Evolutionary conservation across 257 asterid species (phyloP), one percentile per base, ranked within the genome.

Genomic region (Fraxinus excelsior): DNA sequence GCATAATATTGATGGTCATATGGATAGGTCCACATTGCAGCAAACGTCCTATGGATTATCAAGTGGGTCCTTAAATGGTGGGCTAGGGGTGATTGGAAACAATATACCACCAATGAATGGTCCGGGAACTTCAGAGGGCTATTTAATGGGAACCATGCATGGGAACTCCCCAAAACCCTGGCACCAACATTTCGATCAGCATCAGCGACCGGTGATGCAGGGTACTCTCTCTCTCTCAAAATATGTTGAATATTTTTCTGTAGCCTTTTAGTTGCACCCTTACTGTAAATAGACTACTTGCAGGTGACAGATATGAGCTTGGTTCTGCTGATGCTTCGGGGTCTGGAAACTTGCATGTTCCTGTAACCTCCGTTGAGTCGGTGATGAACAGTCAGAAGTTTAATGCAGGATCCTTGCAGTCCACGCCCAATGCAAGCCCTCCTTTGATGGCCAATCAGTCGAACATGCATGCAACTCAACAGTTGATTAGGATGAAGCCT

Each of bases 1-100:
- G 82, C 99, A 89, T 81, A 91, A 85, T 75, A 88, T 89, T 81
- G 97, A 96, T 70, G 91, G 96, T 81, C 96, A 88, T 80, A 83
- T 90, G 93, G 86, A 90, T 38, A 90, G 95, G 86, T 83, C 99
- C 86, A 86, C 91, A 21, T 76, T 90, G 90, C 96, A 88, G 83
- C 91, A 88, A 74, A 90, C 90, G 84, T 74, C 97, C 11, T 84
- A 89, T 84, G 95, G 91, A 60, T 83, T 88, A 80, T 72, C 98
- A 74, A 90, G 86, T 77, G 96, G 88, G 77, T 67, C 93, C 80
- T 82, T 86, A 70, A 88, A 86, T 76, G 92, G 87, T 65, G 97
- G 97, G 44, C 44, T 89, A 70, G 97, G 94, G 71, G 87, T 88
- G 89, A 80, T 80, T 80, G 85, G 92, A 78, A 88, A 84, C 85